Percentiles rank a stretch among this genome's conserved stretches.
Evolutionary conservation across 192 early-diverging fungal species (phyloP).

Genomic region (Lobulomyces angularis): DNA sequence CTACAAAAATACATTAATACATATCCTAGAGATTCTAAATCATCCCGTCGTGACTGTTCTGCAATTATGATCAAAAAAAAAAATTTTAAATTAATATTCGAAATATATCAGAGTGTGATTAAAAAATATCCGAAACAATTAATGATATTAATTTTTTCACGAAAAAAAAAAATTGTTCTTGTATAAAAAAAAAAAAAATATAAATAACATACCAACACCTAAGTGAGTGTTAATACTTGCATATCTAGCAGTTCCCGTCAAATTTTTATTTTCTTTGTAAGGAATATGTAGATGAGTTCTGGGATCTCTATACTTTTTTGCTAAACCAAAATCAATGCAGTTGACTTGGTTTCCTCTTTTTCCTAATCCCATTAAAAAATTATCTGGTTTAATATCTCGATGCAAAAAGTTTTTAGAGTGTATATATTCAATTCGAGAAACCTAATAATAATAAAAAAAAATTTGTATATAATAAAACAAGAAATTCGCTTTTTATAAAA

Average conservation of each 20-base stretch:
- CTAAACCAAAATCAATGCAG: conserved; percentile 54
- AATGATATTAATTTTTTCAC: no score
- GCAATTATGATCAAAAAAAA: no score
- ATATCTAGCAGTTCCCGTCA: conserved; percentile 53
- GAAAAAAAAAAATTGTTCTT: conserved; percentile 6
- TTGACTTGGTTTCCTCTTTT: conserved; percentile 53
- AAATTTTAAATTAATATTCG: background rate
- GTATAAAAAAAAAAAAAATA: background rate
- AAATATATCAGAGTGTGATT: background rate
- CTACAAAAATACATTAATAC: conserved; percentile 55
- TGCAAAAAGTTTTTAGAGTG: conserved; percentile 59
- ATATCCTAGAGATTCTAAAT: conserved; percentile 51
- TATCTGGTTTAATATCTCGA: conserved; percentile 52
- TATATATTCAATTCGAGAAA: conserved; percentile 52
- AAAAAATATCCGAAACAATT: background rate
- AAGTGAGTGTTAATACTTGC: conserved; percentile 49
- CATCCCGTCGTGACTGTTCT: conserved; percentile 57
- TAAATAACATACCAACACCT: conserved; percentile 32
- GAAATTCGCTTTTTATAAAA: no score
- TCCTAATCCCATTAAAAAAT: conserved; percentile 50
- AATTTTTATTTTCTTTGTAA: conserved; percentile 53
- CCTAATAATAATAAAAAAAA: conserved; percentile 12
- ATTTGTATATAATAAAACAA: background rate
- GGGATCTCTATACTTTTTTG: conserved; percentile 53
- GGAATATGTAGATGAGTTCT: conserved; percentile 53